Evolutionary conservation across 1,284 basidiomycete genomes (phyloP).

Genomic region (Heterobasidion irregulare): DNA sequence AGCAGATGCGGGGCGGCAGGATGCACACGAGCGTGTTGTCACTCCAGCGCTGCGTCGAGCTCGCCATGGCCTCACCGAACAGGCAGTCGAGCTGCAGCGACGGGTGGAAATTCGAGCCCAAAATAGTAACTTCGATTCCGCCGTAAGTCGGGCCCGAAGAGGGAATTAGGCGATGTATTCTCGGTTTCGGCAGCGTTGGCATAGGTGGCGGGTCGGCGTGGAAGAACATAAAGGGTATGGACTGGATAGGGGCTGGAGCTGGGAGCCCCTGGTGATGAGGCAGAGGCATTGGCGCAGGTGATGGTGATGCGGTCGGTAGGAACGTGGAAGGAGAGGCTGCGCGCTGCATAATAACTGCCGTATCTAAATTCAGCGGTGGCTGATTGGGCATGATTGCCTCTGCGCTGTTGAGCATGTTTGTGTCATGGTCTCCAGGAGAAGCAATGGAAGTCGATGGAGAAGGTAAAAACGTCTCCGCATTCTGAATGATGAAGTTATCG

Average conservation of each 20-base stretch:
- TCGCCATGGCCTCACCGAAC: constrained; percentile 82
- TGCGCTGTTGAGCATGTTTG: constrained; percentile 2
- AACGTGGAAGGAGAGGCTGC: constrained; percentile 9
- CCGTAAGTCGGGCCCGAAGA: constrained; percentile 88
- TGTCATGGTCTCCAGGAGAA: constrained; percentile 8
- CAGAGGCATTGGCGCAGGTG: constrained; percentile 14
- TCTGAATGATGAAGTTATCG: constrained; percentile 8
- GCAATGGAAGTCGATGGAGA: constrained; percentile 9
- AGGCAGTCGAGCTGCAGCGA: constrained; percentile 66
- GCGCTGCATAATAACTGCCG: constrained; percentile 3
- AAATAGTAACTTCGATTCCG: constrained; percentile 91
- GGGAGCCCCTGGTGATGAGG: constrained; percentile 16
- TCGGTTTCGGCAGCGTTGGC: constrained; percentile 44
- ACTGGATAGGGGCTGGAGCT: constrained; percentile 16
- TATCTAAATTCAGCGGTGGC: constrained; percentile 5
- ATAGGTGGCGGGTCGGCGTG: constrained; percentile 38
- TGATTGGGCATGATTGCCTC: constrained; percentile 5
- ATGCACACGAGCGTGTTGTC: constrained; percentile 92
- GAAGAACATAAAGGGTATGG: constrained; percentile 53
- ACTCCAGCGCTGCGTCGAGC: constrained; percentile 86
- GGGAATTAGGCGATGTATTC: constrained; percentile 83
- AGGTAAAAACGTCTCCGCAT: constrained; percentile 7
- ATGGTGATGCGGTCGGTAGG: constrained; percentile 14
- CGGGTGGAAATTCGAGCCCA: constrained; percentile 84
- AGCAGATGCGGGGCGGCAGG: constrained; percentile 74